Percentiles rank a stretch among this genome's conserved stretches.
phyloP scores from a whole-genome alignment of 1,284 basidiomycete genomes.

The Heterobasidion annosum region DNA sequence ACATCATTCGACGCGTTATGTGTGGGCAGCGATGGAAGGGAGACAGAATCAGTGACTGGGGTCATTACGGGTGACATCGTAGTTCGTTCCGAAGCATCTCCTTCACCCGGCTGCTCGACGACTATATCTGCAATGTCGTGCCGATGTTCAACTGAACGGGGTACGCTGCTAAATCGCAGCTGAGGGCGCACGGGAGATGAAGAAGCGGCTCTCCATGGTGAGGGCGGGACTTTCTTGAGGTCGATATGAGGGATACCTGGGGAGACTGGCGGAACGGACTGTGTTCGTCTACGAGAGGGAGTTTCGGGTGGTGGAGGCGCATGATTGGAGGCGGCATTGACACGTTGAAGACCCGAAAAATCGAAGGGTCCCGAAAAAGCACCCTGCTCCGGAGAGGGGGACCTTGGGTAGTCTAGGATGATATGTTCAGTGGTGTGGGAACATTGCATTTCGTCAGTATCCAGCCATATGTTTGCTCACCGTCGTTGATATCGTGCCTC shows the following conservation, averaged over 20 bases:
- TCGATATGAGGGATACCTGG: background rate
- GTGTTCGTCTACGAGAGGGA: background rate
- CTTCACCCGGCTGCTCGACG: background rate
- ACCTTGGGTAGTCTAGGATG: background rate
- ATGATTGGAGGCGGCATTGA: background rate
- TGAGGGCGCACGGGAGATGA: background rate
- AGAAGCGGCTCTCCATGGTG: background rate
- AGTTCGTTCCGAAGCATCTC: no score
- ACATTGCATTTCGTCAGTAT: no score
- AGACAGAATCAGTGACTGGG: no score
- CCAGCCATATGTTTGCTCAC: background rate
- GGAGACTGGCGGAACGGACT: slow-evolving; percentile 1
- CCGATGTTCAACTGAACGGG: background rate
- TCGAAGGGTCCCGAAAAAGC: background rate
- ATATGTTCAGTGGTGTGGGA: background rate
- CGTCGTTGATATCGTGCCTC: background rate
- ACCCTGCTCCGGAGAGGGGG: background rate
- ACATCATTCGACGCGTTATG: no score
- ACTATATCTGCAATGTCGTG: background rate
- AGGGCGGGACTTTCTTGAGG: background rate
- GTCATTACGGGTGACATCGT: no score
- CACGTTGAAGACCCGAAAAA: background rate
- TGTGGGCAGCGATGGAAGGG: no score
- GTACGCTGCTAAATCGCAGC: slow-evolving; percentile 2
- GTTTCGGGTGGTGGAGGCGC: background rate